Percentiles rank a stretch among this genome's conserved stretches.
These are phyloP conservation scores for Powellomyces hirtus DNA, from an alignment of 192 early-diverging fungal species.

Conservation along the genomic window DNA sequence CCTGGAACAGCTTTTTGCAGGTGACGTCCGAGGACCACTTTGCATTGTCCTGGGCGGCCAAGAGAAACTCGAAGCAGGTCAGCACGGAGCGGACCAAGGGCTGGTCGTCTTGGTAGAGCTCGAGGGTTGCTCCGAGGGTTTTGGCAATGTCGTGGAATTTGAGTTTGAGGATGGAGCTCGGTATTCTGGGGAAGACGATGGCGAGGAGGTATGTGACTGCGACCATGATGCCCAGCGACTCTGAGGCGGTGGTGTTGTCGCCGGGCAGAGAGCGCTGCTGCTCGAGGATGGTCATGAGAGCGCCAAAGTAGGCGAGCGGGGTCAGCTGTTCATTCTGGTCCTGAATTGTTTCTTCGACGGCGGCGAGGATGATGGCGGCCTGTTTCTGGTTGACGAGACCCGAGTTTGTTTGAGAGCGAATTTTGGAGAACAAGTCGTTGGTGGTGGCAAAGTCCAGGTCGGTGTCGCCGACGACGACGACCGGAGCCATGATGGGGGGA, in stretches of 20 bases:
- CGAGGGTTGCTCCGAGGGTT: constrained; percentile 57
- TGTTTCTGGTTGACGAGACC: constrained; percentile 84
- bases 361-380: constrained; percentile 49
- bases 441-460: constrained; percentile 13
- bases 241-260: constrained; percentile 25
- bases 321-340: constrained; percentile 69
- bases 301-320: constrained; percentile 88
- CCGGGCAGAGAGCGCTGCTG: constrained; percentile 47
- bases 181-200: constrained; percentile 63
- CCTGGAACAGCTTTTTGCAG: constrained; percentile 66
- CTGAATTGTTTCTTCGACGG: constrained; percentile 66
- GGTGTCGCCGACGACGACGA: background rate
- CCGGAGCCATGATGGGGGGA: too few relatives aligned
- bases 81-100: constrained; percentile 78
- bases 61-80: constrained; percentile 72
- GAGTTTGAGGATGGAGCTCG: constrained; percentile 32
- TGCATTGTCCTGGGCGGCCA: constrained; percentile 73
- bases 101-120: constrained; percentile 62
- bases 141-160: constrained; percentile 43
- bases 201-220: constrained; percentile 80
- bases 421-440: constrained; percentile 24
- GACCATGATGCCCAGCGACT: constrained; percentile 34
- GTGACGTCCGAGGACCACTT: constrained; percentile 62
- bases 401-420: constrained; percentile 69
- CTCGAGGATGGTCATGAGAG: constrained; percentile 73